Base-by-base conservation (phyloP, 2,329 filamentous ascomycete genomes). In the Colletotrichum tropicale region DNA sequence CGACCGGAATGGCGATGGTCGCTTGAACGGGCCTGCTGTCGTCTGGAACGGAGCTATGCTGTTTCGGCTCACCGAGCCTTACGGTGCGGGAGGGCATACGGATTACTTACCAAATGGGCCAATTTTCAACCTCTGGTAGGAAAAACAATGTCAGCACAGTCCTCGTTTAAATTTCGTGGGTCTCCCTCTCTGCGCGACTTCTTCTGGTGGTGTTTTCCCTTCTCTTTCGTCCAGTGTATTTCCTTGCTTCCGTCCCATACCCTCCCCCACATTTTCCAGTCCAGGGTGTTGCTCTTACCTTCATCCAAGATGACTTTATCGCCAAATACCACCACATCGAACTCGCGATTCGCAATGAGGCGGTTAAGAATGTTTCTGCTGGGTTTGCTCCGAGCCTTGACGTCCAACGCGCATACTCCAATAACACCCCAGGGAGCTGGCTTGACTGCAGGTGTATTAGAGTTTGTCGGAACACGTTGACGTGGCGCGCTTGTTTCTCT, bases 251-350 rank as follows among this genome's bases (percentile, higher is more conserved):
- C n/a, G 34, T 34, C 32, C 32, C 32, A 24, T 43, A 16, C 32
- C 21, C 28, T 38, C 60, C 30, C 13, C 13, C 16, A 36, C 58
- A 36, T 36, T 36, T 32, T 34, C 58, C 9, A 32, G n/a, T 7
- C 4, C 10, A 15, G 56, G 10, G 24, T 10, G 6, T 43, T 12
- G 43, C 52, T 32, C 88, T 79, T 80, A 91, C 91, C 91, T 90
- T 99, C 97, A 81, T 99, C 97, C 43, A 99, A 89, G 79, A 99
- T 99, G 58, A 98, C 96, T 86, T 99, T 99, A 87, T 99, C 97
- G 64, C 97, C 98, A 87, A 99, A 99, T 15, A 99, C 96, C 77
- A 98, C 94, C 28, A 98, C 96, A 81, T 99, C 96, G 81, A 99
- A 98, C 80, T 98, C 96, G 66, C 93, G 92, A 78, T 98, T 96